Base-by-base conservation (phyloP, 2,329 filamentous ascomycete genomes). In the Geosmithia morbida region DNA sequence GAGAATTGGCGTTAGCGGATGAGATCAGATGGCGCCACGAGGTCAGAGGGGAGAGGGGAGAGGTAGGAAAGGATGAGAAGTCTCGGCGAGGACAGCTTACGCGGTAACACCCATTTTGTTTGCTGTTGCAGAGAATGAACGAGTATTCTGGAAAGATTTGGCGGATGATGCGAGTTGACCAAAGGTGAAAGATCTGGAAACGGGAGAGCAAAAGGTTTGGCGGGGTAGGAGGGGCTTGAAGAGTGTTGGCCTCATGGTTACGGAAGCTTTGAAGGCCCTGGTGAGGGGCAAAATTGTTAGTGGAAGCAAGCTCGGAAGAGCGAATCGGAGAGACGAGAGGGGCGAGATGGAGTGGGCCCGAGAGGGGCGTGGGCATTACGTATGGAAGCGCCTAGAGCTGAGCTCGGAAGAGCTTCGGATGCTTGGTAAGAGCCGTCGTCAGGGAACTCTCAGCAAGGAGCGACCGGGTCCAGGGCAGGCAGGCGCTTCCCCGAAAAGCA, bases 71-170 rank as follows among this genome's bases (percentile, higher is more conserved):
- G 20, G 42, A 45, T 17, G 30, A 16, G 45, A n/a, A 43, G 39
- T 30, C n/a, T 26, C 50, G 46, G 6, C 40, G 33, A 44, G 17
- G 11, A 47, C 44, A 75, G 8, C 80, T 71, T 74, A 87, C 71
- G 80, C 80, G 66, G 83, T 80, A 66, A 78, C 69, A 52, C 56
- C 51, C 87, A 94, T 95, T 67, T 75, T 81, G 73, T 76, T 70
- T 61, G 82, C 67, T 63, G 85, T 68, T 65, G 83, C 72, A 51
- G 66, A 69, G 58, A 72, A 75, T 58, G 66, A 69, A 57, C 70
- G 65, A 54, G 62, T 53, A 45, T 59, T 51, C 56, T 50, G 55
- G 55, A 64, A 63, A 58, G 62, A 61, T 58, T 61, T 61, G 55
- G 66, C 59, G 55, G 63, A 65, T 57, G 62, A 59, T 57, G 63